Base-by-base conservation (phyloP, 2,329 filamentous ascomycete species). In the Alternaria alternata region DNA sequence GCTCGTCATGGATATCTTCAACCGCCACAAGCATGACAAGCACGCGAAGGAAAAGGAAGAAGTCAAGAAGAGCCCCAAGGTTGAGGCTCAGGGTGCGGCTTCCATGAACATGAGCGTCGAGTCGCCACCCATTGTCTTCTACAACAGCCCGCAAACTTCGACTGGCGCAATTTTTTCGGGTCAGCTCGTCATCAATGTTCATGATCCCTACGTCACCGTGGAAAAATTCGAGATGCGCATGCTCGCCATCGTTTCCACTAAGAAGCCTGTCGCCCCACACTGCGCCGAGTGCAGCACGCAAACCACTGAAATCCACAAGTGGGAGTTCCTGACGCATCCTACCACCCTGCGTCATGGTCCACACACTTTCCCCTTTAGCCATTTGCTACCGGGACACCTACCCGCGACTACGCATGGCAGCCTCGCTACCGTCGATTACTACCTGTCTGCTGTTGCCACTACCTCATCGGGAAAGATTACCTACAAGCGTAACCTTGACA, bases 331-430 rank as follows among this genome's bases (percentile, higher is more conserved):
- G 67, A 79, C 79, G 51, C 73, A 76, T 16, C 70, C 73, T n/a
- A 69, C 76, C 3, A 74, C 70, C 24, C 57, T 77, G 49, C 65
- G 67, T 30, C 68, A 74, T 79, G 89, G 90, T 61, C 80, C 85
- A 51, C 93, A 97, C 78, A 85, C 88, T 46, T 96, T 94, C 75
- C 94, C 95, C 49, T 97, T 97, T 79, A 96, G 93, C 69, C 90
- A 93, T 68, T 84, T 97, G 52, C 86, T 99, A 44, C 88, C 89
- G 2, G 95, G 95, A 20, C 86, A 94, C 72, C 85, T 97, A n/a
- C 94, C 94, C 3, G 91, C 93, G 2, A 91, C 89, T 42, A 92
- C 91, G 72, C 89, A 94, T 73, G 91, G 91, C 54, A 82, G 87
- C 7, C 81, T 97, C 49, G 86, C 90, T 18, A 85, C 85, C 57